phyloP scores from a whole-genome alignment of 75 land plant genomes.

The Sequoiadendron giganteum region DNA sequence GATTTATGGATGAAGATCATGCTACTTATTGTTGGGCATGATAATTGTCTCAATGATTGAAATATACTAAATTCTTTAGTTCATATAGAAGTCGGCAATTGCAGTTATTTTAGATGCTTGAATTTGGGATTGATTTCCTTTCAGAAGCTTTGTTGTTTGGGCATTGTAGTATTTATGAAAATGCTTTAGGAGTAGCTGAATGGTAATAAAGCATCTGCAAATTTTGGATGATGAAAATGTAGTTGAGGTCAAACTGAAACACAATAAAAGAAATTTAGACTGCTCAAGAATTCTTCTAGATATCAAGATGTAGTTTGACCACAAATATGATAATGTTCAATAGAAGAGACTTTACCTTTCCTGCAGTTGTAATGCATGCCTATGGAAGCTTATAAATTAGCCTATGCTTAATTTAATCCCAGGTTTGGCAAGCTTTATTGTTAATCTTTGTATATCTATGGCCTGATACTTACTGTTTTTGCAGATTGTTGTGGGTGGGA shows the following conservation, averaged over 20 bases:
- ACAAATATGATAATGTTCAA: background rate
- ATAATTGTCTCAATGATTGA: background rate
- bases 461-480: constrained; percentile 13
- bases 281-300: background rate
- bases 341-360: background rate
- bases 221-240: background rate
- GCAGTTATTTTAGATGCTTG: background rate
- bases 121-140: background rate
- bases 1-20: too few relatives aligned
- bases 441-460: background rate
- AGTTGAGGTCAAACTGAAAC: background rate
- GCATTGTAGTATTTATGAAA: background rate
- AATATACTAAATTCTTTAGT: background rate
- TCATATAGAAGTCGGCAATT: background rate
- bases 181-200: background rate
- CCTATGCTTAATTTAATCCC: background rate
- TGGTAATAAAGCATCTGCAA: background rate
- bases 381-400: background rate
- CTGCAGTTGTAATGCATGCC: background rate
- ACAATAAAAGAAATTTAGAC: background rate
- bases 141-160: background rate
- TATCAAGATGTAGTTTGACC: background rate
- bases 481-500: constrained; percentile 99
- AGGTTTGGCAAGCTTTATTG: background rate
- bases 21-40: background rate